Base-by-base conservation (phyloP, 257 asterid species). In the Scutellaria minor region DNA sequence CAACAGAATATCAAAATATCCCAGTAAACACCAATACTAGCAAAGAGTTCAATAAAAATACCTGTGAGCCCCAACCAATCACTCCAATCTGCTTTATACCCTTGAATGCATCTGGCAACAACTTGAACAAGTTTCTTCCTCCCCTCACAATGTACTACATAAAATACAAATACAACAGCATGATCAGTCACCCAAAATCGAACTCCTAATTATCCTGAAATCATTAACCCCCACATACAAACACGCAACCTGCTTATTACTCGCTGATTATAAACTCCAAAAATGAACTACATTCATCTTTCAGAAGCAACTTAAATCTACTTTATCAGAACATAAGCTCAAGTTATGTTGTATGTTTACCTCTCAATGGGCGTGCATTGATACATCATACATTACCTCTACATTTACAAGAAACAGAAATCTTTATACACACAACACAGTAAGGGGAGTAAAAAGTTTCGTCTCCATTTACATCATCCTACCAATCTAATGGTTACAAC, bases 51-150 rank as follows among this genome's bases (percentile, higher is more conserved):
- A 22, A 35, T 42, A 40, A 18, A 56, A 11, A 51, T 68, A 93
- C 98, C 96, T 94, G 96, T 22, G 98, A 94, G 10, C 98, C 98
- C 98, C 98, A 94, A 56, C 98, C 98, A 54, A 94, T 91, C 56
- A 91, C 97, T 56, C 98, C 98, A 81, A 94, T 91, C 87, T 94
- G 98, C 83, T 91, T 94, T 48, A 94, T 77, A 12, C 96, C 97
- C 81, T 91, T 94, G 76, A 94, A 94, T 46, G 98, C 96, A 68
- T 89, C 96, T 0, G 97, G 97, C 85, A 94, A 79, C 74, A 83
- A 56, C 68, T 81, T 85, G 86, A 94, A 94, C 89, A 94, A 81
- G 70, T 94, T 81, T 77, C 97, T 94, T 14, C 98, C 98, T 83
- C 98, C 98, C 80, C 89, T 86, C 77, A 94, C 98, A 85, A 94